These are phyloP conservation scores for Aureobasidium namibiae DNA, from an alignment of 2,329 filamentous ascomycete genomes.

Conservation along the genomic window DNA sequence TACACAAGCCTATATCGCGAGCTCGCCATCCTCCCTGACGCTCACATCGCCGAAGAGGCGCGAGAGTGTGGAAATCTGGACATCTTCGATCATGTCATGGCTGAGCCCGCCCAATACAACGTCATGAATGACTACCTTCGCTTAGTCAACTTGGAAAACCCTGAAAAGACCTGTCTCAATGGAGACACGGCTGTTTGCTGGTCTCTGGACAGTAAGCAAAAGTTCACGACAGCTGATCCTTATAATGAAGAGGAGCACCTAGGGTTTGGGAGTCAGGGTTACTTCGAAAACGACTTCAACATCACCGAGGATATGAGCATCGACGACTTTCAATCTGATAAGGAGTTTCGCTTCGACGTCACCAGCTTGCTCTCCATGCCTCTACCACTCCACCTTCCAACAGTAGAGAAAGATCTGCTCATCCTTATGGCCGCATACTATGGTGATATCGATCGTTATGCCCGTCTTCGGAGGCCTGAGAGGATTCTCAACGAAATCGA, in stretches of 20 bases:
- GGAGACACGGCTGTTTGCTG: constrained; percentile 29
- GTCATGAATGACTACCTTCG: constrained; percentile 33
- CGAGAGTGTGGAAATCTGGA: constrained; percentile 21
- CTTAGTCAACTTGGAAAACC: constrained; percentile 16
- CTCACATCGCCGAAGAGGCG: constrained; percentile 35
- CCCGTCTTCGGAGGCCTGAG: constrained; percentile 25
- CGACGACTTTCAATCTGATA: no score
- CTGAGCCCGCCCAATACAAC: constrained; percentile 19
- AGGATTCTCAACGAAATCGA: constrained; percentile 20
- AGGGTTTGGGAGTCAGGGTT: neutral
- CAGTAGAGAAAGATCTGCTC: constrained; percentile 31
- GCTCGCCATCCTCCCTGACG: constrained; percentile 32
- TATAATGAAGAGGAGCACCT: no score
- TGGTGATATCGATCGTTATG: constrained; percentile 34
- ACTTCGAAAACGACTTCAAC: constrained; percentile 20
- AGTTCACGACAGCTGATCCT: neutral
- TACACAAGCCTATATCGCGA: constrained; percentile 30
- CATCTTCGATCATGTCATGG: constrained; percentile 24
- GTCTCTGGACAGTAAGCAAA: constrained; percentile 18
- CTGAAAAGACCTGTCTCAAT: constrained; percentile 22
- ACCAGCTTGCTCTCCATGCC: constrained; percentile 19
- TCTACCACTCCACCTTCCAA: constrained; percentile 30
- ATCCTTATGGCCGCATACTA: constrained; percentile 32
- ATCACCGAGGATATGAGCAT: constrained; percentile 26
- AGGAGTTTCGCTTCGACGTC: no score